Evolutionary conservation across 768 basidiomycete species (phyloP).

Genomic region (Pholiota conissans): DNA sequence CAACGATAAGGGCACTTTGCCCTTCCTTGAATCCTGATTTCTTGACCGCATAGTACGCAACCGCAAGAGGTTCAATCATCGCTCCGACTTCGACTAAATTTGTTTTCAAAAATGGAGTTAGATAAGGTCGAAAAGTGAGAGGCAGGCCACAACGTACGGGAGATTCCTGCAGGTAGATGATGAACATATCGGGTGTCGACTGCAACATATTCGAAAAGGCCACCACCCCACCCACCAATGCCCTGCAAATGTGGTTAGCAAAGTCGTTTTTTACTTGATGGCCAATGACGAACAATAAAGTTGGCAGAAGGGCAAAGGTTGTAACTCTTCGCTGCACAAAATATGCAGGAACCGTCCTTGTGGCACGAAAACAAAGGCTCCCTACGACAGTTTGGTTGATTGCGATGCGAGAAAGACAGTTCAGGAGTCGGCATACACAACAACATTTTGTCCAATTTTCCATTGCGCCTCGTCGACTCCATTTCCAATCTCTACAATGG

Average conservation of each 20-base stretch:
- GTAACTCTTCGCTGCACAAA: constrained; percentile 30
- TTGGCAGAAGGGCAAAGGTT: constrained; percentile 34
- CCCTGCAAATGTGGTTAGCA: constrained; percentile 26
- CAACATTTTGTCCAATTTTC: constrained; percentile 33
- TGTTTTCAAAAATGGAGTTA: not conserved
- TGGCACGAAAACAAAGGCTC: constrained; percentile 44
- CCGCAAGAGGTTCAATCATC: constrained; percentile 46
- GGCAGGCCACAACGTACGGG: constrained; percentile 29
- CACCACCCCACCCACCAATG: constrained; percentile 39
- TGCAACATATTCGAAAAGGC: constrained; percentile 42
- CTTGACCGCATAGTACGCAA: constrained; percentile 46
- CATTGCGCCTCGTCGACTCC: constrained; percentile 33
- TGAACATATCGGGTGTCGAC: constrained; percentile 36
- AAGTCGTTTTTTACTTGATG: not conserved
- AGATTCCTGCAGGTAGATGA: constrained; percentile 34
- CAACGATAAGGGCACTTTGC: constrained; percentile 39
- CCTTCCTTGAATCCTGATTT: constrained; percentile 37
- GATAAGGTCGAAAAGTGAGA: not conserved
- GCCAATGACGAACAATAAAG: constrained; percentile 32
- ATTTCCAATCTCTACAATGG: constrained; percentile 32
- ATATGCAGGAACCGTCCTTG: constrained; percentile 27
- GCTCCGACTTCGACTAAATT: constrained; percentile 48
- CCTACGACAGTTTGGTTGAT: constrained; percentile 18
- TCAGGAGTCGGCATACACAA: constrained; percentile 23
- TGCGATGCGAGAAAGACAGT: not conserved